A percentile compares a stretch with the other conserved stretches of the same genome.
Conservation (phyloP, 2,329 filamentous ascomycete genomes). For the Colletotrichum paranaense region DNA sequence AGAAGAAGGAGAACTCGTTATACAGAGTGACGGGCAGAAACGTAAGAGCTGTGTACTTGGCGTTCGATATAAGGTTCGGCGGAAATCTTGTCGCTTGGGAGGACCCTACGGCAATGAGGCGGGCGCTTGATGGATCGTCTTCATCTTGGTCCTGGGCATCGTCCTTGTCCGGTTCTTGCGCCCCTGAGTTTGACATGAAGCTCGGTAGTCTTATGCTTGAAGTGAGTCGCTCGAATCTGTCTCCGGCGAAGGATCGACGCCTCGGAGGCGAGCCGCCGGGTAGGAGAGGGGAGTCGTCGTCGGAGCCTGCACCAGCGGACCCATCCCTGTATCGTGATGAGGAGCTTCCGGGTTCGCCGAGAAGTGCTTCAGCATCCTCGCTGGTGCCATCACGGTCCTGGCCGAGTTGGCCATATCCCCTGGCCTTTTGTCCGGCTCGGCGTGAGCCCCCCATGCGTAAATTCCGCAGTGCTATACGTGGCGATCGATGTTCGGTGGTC, state of each 20-base stretch:
- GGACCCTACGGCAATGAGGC: constrained; percentile 81
- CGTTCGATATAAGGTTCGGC: constrained; percentile 92
- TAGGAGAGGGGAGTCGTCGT: constrained; percentile 80
- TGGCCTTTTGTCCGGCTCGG: constrained; percentile 64
- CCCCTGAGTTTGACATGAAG: constrained; percentile 65
- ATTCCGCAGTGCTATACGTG: constrained; percentile 77
- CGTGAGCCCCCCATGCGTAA: constrained; percentile 75
- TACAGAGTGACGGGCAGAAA: constrained; percentile 95
- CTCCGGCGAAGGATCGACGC: constrained; percentile 52
- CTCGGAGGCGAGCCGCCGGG: constrained; percentile 51
- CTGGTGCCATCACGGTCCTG: constrained; percentile 66
- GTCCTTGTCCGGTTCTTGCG: constrained; percentile 47
- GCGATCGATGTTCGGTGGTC: constrained; percentile 57
- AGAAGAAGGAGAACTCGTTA: constrained; percentile 99
- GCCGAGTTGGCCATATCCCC: constrained; percentile 71
- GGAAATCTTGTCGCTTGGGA: constrained; percentile 82
- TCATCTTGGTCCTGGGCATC: constrained; percentile 63
- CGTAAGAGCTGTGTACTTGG: constrained; percentile 95
- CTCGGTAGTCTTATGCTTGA: constrained; percentile 73
- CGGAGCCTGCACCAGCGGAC: constrained; percentile 54
- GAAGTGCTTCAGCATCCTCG: constrained; percentile 74
- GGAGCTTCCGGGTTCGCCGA: constrained; percentile 70
- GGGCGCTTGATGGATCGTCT: constrained; percentile 75
- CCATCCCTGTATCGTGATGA: constrained; percentile 69
- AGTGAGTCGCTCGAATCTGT: constrained; percentile 55